phyloP scores from a whole-genome alignment of 176 grass and related monocot genomes.

The Raddia guianensis region DNA sequence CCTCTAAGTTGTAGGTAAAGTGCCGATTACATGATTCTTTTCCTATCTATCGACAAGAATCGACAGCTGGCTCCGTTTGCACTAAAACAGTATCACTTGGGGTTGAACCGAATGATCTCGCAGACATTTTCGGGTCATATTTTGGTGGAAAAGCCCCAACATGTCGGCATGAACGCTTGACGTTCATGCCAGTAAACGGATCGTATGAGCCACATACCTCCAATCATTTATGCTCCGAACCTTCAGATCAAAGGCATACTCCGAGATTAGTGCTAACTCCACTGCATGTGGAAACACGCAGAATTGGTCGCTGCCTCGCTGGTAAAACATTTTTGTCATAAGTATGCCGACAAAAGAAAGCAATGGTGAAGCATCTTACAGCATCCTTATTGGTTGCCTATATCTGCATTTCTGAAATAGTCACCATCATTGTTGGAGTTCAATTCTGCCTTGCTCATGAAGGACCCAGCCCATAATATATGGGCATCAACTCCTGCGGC shows the following conservation, averaged over 20 bases:
- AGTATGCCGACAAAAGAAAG: neutral
- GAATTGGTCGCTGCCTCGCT: neutral
- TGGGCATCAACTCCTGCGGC: constrained; percentile 11
- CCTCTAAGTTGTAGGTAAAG: neutral
- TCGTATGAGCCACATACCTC: neutral
- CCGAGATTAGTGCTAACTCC: neutral
- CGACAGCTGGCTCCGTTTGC: neutral
- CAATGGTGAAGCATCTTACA: neutral
- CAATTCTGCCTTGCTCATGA: neutral
- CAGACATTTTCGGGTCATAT: neutral
- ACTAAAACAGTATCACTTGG: neutral
- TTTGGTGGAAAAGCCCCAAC: neutral
- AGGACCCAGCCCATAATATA: neutral
- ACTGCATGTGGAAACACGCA: neutral
- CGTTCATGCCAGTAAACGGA: neutral
- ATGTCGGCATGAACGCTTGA: neutral
- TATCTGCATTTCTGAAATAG: constrained; percentile 7
- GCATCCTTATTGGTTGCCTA: neutral
- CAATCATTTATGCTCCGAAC: neutral
- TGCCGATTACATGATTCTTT: neutral
- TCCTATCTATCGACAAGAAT: neutral
- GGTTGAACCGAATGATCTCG: neutral
- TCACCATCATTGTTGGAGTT: neutral
- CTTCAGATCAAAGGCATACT: neutral
- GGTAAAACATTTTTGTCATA: neutral